Percentiles rank a stretch among this genome's conserved stretches.
Conservation (phyloP, 495 filamentous ascomycete species). For the Opeltia flavorubescens region DNA sequence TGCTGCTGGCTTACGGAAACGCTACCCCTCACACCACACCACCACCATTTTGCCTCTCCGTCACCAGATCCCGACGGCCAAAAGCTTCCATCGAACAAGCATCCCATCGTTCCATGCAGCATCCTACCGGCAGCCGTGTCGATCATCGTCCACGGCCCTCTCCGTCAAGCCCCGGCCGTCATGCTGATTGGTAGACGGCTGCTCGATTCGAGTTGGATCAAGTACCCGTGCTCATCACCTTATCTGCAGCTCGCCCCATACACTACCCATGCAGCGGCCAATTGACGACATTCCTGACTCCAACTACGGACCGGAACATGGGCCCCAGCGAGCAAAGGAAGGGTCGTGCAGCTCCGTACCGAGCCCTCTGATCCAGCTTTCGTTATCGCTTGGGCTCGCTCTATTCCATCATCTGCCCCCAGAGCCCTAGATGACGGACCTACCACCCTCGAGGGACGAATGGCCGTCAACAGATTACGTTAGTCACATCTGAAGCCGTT, state of each 20-base stretch:
- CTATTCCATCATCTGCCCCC: not conserved
- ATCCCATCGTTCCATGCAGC: not conserved
- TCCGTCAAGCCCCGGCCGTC: not conserved
- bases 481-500: not conserved
- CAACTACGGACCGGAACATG: not conserved
- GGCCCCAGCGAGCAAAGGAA: not conserved
- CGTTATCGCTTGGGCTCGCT: constrained; percentile 1
- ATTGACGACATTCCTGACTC: constrained; percentile 1
- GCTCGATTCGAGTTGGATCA: not conserved
- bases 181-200: not conserved
- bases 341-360: not conserved
- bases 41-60: not conserved
- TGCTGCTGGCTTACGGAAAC: not conserved
- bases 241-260: constrained; percentile 9
- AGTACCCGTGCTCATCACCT: constrained; percentile 5
- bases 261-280: constrained; percentile 2
- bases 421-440: not conserved
- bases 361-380: not conserved
- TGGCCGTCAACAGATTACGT: constrained; percentile 1
- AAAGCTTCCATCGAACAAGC: constrained; percentile 3
- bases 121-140: not conserved
- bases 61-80: not conserved
- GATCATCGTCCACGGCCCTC: not conserved
- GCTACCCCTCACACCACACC: constrained; percentile 1
- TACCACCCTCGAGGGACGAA: not conserved